phyloP scores from a whole-genome alignment of 2,329 filamentous ascomycete genomes.

The Purpureocillium takamizusanense region DNA sequence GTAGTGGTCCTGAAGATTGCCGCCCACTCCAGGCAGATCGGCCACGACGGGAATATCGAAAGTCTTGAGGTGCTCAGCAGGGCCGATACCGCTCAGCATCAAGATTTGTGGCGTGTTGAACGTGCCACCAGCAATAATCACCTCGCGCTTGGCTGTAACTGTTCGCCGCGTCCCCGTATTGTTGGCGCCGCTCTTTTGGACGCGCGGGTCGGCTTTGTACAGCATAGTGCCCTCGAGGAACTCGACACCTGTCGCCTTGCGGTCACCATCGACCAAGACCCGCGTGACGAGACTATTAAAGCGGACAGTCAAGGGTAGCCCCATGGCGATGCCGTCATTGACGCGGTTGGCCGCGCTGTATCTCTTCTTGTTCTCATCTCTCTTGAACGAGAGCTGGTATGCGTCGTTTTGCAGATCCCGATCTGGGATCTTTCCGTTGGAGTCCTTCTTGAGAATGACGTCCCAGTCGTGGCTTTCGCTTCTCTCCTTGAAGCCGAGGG shows the following conservation, averaged over 20 bases:
- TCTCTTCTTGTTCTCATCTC: not conserved
- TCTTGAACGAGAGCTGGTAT: slow-evolving; percentile 1
- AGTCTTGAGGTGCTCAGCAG: slow-evolving; percentile 28
- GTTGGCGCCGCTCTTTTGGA: slow-evolving; percentile 1
- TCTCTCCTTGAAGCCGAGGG: not conserved
- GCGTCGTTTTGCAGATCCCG: slow-evolving; percentile 1
- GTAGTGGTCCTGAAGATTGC: slow-evolving; percentile 49
- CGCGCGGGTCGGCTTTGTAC: slow-evolving; percentile 15
- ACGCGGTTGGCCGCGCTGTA: slow-evolving; percentile 4
- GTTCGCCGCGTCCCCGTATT: slow-evolving; percentile 5
- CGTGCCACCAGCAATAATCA: slow-evolving; percentile 39
- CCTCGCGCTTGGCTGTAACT: slow-evolving; percentile 27
- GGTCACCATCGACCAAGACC: slow-evolving; percentile 24
- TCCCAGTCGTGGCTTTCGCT: slow-evolving; percentile 1
- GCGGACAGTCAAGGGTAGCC: slow-evolving; percentile 12
- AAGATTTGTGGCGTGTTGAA: slow-evolving; percentile 44
- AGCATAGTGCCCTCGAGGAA: slow-evolving; percentile 16
- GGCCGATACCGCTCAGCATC: slow-evolving; percentile 40
- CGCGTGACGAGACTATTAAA: slow-evolving; percentile 23
- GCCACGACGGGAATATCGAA: slow-evolving; percentile 34
- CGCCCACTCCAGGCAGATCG: slow-evolving; percentile 46
- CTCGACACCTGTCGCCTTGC: slow-evolving; percentile 22
- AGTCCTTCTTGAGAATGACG: slow-evolving; percentile 1
- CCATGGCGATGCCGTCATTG: slow-evolving; percentile 10
- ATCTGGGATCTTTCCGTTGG: not conserved